Evolutionary conservation across 495 filamentous ascomycete genomes (phyloP), one percentile per base, ranked within the genome.

Genomic region (Penicillium steckii): DNA sequence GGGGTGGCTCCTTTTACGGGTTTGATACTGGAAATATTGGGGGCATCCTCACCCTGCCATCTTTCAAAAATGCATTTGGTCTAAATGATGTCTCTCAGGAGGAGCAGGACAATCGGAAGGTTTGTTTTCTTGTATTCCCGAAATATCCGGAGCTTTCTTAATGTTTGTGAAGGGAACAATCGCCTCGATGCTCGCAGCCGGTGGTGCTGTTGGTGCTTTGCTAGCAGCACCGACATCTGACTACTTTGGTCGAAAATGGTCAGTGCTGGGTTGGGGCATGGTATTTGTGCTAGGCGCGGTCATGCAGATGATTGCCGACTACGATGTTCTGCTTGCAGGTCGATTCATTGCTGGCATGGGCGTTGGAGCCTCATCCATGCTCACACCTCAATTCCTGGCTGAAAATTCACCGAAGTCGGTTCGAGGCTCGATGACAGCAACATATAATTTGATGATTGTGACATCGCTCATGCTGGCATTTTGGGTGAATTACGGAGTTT

Each of bases 1-100:
- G 60, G 64, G 64, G 52, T 8, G 64, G 64, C 8, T 64, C 57
- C 15, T 64, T 64, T 44, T 68, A 83, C 55, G 84, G 85, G n/a
- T 87, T 85, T 51, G 84, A 87, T 57, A 77, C 76, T 9, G 80
- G 81, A 32, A 86, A 86, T 62, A 86, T 86, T 41, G 84, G 84
- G 25, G 82, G 78, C 2, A 86, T 83, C 8, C 68, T 85, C 8
- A 79, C 82, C 8, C 69, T 86, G 18, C 73, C 75, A 0, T 82
- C 83, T 8, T 87, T 86, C 68, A 68, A 71, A 38, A 53, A 69
- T 12, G 80, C 62, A 9, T 66, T 68, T 19, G 63, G 62, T 4
- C 18, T 61, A 7, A 55, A 29, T 13, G 27, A 56, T 24, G 40
- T 60, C 7, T 44, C 62, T 30, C 44, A 56, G 42, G 29, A 24